phyloP scores from a whole-genome alignment of 1,139 yeast genomes.

The Kurtzmaniella natalensis region DNA sequence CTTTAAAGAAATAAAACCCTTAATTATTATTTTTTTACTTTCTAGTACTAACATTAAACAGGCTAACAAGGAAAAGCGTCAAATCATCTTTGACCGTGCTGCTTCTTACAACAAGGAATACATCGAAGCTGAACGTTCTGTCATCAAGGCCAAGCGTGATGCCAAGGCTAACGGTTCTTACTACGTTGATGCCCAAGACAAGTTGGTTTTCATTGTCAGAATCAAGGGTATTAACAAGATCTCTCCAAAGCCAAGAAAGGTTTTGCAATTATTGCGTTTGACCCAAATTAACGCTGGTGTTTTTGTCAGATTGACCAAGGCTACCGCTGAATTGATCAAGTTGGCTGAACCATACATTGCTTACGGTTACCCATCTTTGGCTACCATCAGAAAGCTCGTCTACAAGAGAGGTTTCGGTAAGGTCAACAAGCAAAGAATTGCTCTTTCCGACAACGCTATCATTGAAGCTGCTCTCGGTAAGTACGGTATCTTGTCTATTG shows the following conservation, averaged over 20 bases:
- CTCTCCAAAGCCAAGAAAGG: conserved; percentile 99
- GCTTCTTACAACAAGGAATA: conserved; percentile 98
- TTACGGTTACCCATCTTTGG: conserved; percentile 97
- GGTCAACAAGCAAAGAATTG: conserved; percentile 97
- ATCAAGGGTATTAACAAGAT: conserved; percentile 99
- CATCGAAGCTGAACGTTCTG: conserved; percentile 90
- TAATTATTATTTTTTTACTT: too few relatives aligned
- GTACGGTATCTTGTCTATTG: conserved; percentile 94
- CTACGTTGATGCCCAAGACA: conserved; percentile 97
- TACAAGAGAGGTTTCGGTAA: conserved; percentile 99
- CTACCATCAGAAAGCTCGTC: conserved; percentile 93
- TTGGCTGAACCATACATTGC: conserved; percentile 99
- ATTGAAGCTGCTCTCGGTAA: conserved; percentile 92
- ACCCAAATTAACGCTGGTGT: conserved; percentile 98
- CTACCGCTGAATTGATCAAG: conserved; percentile 93
- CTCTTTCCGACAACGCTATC: conserved; percentile 90
- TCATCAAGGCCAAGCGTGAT: conserved; percentile 89
- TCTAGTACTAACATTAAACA: conserved; percentile 22
- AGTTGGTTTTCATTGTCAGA: conserved; percentile 96
- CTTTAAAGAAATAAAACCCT: too few relatives aligned
- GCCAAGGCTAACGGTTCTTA: conserved; percentile 95
- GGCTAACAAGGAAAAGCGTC: conserved; percentile 90
- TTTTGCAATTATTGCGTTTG: conserved; percentile 94
- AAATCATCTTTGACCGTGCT: conserved; percentile 93
- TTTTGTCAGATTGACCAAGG: conserved; percentile 97